Base-by-base conservation (phyloP, 441 rosid species). In the Erysimum pusillum region DNA sequence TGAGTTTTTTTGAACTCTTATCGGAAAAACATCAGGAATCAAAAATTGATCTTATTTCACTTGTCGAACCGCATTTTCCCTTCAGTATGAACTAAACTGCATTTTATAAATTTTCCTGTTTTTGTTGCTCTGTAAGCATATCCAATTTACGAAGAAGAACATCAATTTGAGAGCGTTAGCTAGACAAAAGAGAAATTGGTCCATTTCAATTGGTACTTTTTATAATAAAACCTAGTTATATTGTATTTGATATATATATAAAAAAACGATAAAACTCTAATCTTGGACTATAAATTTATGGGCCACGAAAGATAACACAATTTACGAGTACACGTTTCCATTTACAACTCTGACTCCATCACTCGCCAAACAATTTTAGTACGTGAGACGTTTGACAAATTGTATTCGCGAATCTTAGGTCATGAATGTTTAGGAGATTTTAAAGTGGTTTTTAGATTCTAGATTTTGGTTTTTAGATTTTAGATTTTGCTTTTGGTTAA, bases 271-370 rank as follows among this genome's bases (percentile, higher is more conserved):
- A 71, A 71, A 65, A 28, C 41, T 65, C 39, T 48, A 46, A 38
- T 63, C 31, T 42, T 6, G 41, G 53, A 31, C 65, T 58, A 18
- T 4, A 39, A 68, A 17, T 7, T 56, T 44, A 64, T 77, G 41
- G 63, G 76, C 72, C 73, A 77, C 68, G 63, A 39, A 77, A 57
- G 71, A 34, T 20, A n/a, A 15, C 56, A 67, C 78, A 18, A 41
- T 48, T 38, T 45, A 71, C 38, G 54, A 51, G 45, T 70, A 77
- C 76, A 65, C 80, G 80, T 71, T 70, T 46, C 44, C 65, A 36
- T 54, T 46, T 28, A 32, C 46, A 54, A 63, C 71, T 9, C 17
- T 70, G 71, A 70, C 72, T 71, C 66, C 28, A 36, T 77, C 80
- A 18, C 67, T 63, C 53, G 67, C 67, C 56, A 17, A 57, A 59